Percentiles rank a stretch among this genome's conserved stretches.
Evolutionary conservation across 208 protist genomes (phyloP).

Genomic region (Naegleria fowleri): DNA sequence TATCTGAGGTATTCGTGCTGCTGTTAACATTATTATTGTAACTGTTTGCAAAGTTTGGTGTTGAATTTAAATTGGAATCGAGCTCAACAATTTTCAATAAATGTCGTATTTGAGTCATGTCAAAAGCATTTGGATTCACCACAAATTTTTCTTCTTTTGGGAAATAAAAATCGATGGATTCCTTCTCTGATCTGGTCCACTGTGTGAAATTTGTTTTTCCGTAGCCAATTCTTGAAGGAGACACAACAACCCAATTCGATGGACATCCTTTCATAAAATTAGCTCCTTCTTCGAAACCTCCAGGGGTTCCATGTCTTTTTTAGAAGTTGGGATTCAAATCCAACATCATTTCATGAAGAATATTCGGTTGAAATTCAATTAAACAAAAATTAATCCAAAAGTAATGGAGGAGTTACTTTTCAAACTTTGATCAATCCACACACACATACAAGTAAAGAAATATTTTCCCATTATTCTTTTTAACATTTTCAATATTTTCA

Average conservation of each 20-base stretch:
- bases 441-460: not conserved
- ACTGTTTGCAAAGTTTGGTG: too few species aligned
- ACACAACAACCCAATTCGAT: not conserved
- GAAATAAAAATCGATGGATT: not conserved
- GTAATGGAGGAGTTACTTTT: too few species aligned
- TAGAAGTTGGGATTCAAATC: too few species aligned
- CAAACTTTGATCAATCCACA: not conserved
- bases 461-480: not conserved
- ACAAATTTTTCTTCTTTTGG: not conserved
- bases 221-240: not conserved
- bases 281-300: not conserved
- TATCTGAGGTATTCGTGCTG: too few species aligned
- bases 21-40: too few species aligned
- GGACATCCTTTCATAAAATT: not conserved
- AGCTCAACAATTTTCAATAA: not conserved
- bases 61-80: not conserved
- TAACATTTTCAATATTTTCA: not conserved
- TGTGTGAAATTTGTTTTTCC: not conserved
- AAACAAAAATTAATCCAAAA: not conserved
- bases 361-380: too few species aligned
- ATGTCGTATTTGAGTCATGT: not conserved
- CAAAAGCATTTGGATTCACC: not conserved
- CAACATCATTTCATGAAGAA: too few species aligned
- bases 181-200: not conserved
- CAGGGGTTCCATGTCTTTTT: not conserved